phyloP scores from a whole-genome alignment of 140 eudicot species.

The Ambrosia hybrid region DNA sequence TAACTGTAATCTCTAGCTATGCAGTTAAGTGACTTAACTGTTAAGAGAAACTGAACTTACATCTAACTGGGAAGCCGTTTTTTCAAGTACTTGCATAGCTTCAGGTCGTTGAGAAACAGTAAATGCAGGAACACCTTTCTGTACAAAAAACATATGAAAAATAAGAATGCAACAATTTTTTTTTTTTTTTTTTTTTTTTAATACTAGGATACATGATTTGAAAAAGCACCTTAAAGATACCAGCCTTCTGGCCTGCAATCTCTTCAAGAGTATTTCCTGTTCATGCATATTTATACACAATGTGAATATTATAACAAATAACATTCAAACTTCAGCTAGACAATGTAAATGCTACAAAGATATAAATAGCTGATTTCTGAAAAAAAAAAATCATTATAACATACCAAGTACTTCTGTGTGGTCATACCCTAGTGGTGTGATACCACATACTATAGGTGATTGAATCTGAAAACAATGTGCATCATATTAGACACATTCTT shows the following conservation, averaged over 20 bases:
- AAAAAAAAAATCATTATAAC: conserved; percentile 22
- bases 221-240: conserved; percentile 81
- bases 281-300: conserved; percentile 7
- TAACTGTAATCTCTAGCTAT: neutral
- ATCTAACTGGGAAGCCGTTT: conserved; percentile 63
- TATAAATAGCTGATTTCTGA: neutral
- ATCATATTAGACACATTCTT: conserved; percentile 11
- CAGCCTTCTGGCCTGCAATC: conserved; percentile 95
- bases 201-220: neutral
- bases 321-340: conserved; percentile 17
- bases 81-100: conserved; percentile 81
- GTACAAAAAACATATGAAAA: conserved; percentile 8
- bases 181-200: neutral
- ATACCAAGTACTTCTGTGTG: conserved; percentile 96
- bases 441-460: conserved; percentile 86
- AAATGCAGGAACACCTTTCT: conserved; percentile 89
- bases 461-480: conserved; percentile 60
- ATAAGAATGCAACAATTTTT: neutral
- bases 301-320: neutral
- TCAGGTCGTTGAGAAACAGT: conserved; percentile 93
- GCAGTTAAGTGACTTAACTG: neutral
- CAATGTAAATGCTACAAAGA: conserved; percentile 7
- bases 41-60: conserved; percentile 48
- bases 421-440: conserved; percentile 93
- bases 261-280: conserved; percentile 86